Base-by-base conservation (phyloP, 2,329 filamentous ascomycete genomes). In the Aureobasidium leucospermi region DNA sequence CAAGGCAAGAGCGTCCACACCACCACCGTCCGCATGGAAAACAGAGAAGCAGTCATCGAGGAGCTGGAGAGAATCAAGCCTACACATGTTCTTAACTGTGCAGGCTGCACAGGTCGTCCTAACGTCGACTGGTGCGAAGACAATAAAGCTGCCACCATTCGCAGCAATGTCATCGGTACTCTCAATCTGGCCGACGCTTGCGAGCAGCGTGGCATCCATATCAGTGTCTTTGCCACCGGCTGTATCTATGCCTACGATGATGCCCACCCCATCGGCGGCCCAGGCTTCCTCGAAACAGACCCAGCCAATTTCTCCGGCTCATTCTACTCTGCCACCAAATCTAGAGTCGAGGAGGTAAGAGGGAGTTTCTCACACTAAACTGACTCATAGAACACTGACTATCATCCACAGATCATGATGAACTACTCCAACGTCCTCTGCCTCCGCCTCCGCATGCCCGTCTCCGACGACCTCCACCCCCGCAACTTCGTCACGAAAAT, bases 111-210 rank as follows among this genome's bases (percentile, higher is more conserved):
- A 3, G 85, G 85, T 52, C 78, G 83, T 28, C 85, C 85, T 63
- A 88, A 87, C 64, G 84, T 87, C 69, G 85, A 87, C 73, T 87
- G 84, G 84, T 87, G 85, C 67, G 85, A 88, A 74, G 82, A 85
- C 67, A 81, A 88, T 75, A 85, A 82, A 73, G 81, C 85, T 71
- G 81, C 82, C 59, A 88, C 85, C 6, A 81, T 87, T 68, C 79
- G 84, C 61, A 85, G 81, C 69, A 88, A 88, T 67, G 84, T 84
- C 59, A 80, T 87, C 48, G 85, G 85, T 58, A 82, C 84, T 38
- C 68, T 86, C 64, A 86, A 85, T 69, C 71, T 88, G 66, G 77
- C 83, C 36, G 84, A 87, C 68, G 78, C 75, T 70, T 87, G 85
- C 72, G 81, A 75, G 66, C 73, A 80, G 63, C 77, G 76, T 60